Evolutionary conservation across 176 grass and related monocot species (phyloP), one percentile per base, ranked within the genome.

Genomic region (Saccharum officinarum): DNA sequence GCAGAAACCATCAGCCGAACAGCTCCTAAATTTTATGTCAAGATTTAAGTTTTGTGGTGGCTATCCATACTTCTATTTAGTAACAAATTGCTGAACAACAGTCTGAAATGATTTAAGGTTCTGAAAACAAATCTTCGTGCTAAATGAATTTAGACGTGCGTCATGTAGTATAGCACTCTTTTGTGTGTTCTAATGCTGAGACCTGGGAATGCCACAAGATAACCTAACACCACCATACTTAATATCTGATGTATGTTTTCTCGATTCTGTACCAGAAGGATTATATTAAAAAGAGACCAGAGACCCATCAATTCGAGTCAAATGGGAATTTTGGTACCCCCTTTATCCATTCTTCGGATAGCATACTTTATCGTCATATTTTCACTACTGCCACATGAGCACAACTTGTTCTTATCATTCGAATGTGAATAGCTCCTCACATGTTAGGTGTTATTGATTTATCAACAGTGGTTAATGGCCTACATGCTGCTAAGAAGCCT

Each of bases 241-340:
- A 84, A 70, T 74, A 36, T 86, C 67, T 88, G 40, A 87, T 87
- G 67, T 23, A 61, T 86, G 36, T 22, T 83, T 87, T 68, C 23
- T 82, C 76, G 17, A 82, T 75, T 69, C 50, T 70, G 59, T 75
- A 66, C 18, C 92, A 99, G 94, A 99, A 96, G 86, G 96, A 98
- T 83, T 89, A 89, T 88, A 69, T 86, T 76, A 99, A 92, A 86
- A 94, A 89, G 88, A 87, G 97, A 89, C 81, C 22, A 7, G 97
- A 97, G 79, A 79, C 26, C 15, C 90, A 92, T 71, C 88, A 94
- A 47, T 92, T 89, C 76, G 92, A 96, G 75, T 88, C 89, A 71
- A 94, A 99, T 88, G 88, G 90, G 61, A 92, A 89, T 88, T 89
- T 83, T 86, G 97, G 97, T 99, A 98, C 71, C 73, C 82, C 37